Percentiles rank a stretch among this genome's conserved stretches.
Evolutionary conservation across 805 yeast genomes (phyloP).

Genomic region (Candida qinlingensis): DNA sequence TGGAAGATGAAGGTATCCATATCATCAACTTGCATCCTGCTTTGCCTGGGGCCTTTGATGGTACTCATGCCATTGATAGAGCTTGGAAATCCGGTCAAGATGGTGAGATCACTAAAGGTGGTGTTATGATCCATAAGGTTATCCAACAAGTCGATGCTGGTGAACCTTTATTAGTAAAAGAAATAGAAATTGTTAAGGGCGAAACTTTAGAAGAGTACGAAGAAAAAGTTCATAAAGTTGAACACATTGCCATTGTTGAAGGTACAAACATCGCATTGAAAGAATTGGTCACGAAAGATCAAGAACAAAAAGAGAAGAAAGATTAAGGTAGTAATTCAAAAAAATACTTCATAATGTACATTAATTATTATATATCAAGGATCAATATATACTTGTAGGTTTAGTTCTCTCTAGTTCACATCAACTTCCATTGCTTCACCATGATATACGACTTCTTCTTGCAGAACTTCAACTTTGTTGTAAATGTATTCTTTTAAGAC

Average conservation of each 20-base stretch:
- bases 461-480: slow-evolving; percentile 63
- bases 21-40: slow-evolving; percentile 96
- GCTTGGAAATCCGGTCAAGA: slow-evolving; percentile 94
- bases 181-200: slow-evolving; percentile 61
- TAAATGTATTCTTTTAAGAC: slow-evolving; percentile 64
- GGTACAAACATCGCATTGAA: slow-evolving; percentile 66
- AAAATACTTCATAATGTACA: slow-evolving; percentile 3
- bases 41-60: slow-evolving; percentile 94
- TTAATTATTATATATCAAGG: not conserved
- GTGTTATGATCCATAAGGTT: slow-evolving; percentile 96
- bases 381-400: too few relatives aligned
- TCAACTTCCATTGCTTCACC: slow-evolving; percentile 48
- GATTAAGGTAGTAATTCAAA: not conserved
- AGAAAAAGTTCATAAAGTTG: slow-evolving; percentile 72
- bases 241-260: slow-evolving; percentile 90
- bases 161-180: slow-evolving; percentile 78
- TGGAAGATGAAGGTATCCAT: slow-evolving; percentile 56
- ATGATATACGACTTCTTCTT: slow-evolving; percentile 41
- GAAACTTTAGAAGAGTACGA: slow-evolving; percentile 82
- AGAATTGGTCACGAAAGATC: slow-evolving; percentile 12
- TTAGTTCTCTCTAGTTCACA: slow-evolving; percentile 17
- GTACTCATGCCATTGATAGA: slow-evolving; percentile 93
- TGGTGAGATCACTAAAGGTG: slow-evolving; percentile 71
- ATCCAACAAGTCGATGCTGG: slow-evolving; percentile 95
- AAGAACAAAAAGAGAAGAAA: not conserved